phyloP scores from a whole-genome alignment of 805 yeast species.

The Saccharomycopsis amapae region DNA sequence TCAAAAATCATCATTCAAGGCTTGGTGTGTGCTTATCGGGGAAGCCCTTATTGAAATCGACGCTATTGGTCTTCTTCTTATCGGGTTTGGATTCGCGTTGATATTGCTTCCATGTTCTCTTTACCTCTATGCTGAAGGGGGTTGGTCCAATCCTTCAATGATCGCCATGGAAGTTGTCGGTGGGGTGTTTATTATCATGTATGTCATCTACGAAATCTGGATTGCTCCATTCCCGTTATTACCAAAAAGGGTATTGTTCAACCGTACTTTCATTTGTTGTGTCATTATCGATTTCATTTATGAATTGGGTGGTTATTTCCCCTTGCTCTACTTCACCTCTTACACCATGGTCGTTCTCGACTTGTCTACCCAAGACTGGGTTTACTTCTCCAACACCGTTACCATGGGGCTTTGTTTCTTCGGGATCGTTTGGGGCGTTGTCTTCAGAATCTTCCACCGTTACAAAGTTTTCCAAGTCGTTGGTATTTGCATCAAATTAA shows the following conservation, averaged over 20 bases:
- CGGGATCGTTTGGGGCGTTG: slow-evolving; percentile 32
- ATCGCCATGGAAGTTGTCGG: slow-evolving; percentile 41
- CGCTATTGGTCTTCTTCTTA: slow-evolving; percentile 32
- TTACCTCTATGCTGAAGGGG: slow-evolving; percentile 28
- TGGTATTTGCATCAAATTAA: slow-evolving; percentile 31
- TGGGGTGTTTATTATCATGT: slow-evolving; percentile 30
- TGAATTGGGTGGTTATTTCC: slow-evolving; percentile 28
- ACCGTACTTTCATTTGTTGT: slow-evolving; percentile 33
- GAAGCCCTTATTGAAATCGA: slow-evolving; percentile 32
- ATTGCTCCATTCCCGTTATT: slow-evolving; percentile 33
- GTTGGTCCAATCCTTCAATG: slow-evolving; percentile 34
- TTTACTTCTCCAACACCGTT: slow-evolving; percentile 32
- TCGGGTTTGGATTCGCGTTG: slow-evolving; percentile 35
- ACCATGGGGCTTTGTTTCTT: slow-evolving; percentile 34
- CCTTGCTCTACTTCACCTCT: slow-evolving; percentile 31
- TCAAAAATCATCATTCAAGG: slow-evolving; percentile 5
- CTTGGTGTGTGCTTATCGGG: slow-evolving; percentile 20
- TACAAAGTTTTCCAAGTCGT: slow-evolving; percentile 32
- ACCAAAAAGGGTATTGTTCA: slow-evolving; percentile 32
- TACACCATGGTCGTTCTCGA: slow-evolving; percentile 30
- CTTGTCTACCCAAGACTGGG: slow-evolving; percentile 31
- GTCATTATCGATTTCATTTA: slow-evolving; percentile 31
- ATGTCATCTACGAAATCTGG: slow-evolving; percentile 32
- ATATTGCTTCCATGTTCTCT: slow-evolving; percentile 35
- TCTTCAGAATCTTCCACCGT: slow-evolving; percentile 32